phyloP scores from a whole-genome alignment of 345 rosid genomes.

The Conringia planisiliqua region DNA sequence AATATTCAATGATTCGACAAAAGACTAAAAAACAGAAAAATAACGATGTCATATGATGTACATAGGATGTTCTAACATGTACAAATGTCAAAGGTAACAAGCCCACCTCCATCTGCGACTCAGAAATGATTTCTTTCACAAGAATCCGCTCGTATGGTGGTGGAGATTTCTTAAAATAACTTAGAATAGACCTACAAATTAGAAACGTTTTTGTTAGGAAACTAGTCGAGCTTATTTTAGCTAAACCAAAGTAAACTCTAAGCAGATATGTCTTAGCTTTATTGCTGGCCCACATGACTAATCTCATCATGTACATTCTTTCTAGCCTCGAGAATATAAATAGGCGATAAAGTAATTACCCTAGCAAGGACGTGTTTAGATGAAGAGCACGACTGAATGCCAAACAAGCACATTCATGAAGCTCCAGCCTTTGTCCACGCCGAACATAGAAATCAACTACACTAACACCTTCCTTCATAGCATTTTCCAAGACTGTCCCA shows the following conservation, averaged over 20 bases:
- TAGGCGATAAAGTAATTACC: slow-evolving; percentile 25
- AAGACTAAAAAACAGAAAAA: not conserved
- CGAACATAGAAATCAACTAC: slow-evolving; percentile 50
- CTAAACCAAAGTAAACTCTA: not conserved
- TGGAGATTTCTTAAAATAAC: slow-evolving; percentile 72
- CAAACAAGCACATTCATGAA: slow-evolving; percentile 87
- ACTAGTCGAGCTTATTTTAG: too few relatives aligned
- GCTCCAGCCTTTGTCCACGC: slow-evolving; percentile 59
- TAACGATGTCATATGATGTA: not conserved
- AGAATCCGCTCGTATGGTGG: slow-evolving; percentile 72
- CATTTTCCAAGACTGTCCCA: slow-evolving; percentile 27
- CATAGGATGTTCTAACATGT: not conserved
- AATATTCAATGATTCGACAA: not conserved
- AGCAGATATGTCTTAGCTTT: not conserved
- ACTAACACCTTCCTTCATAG: slow-evolving; percentile 42
- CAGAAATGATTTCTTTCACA: slow-evolving; percentile 31
- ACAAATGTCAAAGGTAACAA: slow-evolving; percentile 9
- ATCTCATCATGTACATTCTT: not conserved
- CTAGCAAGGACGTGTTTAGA: slow-evolving; percentile 59
- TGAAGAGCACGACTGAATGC: slow-evolving; percentile 81
- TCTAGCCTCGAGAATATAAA: not conserved
- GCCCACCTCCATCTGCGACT: slow-evolving; percentile 49
- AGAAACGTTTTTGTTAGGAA: not conserved
- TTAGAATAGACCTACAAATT: slow-evolving; percentile 59
- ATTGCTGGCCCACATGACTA: not conserved